These are phyloP conservation scores for Penicillium coffeae DNA, from an alignment of 495 filamentous ascomycete species.

Conservation along the genomic window DNA sequence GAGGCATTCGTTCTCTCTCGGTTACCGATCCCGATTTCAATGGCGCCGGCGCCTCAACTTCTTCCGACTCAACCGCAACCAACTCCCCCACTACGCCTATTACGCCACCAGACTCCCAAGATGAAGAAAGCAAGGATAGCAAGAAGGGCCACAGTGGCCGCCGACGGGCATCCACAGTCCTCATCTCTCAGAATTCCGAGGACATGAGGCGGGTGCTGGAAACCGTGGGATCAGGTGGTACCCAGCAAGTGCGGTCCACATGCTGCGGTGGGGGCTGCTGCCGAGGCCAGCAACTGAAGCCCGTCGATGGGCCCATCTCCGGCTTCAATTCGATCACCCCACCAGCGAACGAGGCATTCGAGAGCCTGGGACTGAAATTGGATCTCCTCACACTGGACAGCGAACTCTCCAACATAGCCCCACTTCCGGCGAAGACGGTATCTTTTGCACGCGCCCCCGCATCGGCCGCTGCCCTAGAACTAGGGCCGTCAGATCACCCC, in stretches of 20 bases:
- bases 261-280: constrained; percentile 97
- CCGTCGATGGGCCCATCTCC: constrained; percentile 42
- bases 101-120: constrained; percentile 51
- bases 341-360: constrained; percentile 77
- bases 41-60: constrained; percentile 37
- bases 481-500: constrained; percentile 55
- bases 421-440: constrained; percentile 70
- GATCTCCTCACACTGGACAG: constrained; percentile 65
- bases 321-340: constrained; percentile 49
- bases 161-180: constrained; percentile 73
- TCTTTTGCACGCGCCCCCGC: constrained; percentile 54
- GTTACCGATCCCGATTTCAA: constrained; percentile 41
- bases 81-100: constrained; percentile 46
- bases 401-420: constrained; percentile 62
- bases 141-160: constrained; percentile 34
- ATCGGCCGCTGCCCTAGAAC: constrained; percentile 27
- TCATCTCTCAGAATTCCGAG: constrained; percentile 70
- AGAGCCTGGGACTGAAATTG: constrained; percentile 70
- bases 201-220: constrained; percentile 65
- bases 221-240: constrained; percentile 39
- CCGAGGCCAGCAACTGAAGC: constrained; percentile 56
- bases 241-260: constrained; percentile 54
- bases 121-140: constrained; percentile 32
- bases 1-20: constrained; percentile 36
- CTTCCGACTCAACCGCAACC: constrained; percentile 33